These are phyloP conservation scores for Globisporangium paddicum DNA, from an alignment of 352 stramenopile species.

Conservation along the genomic window DNA sequence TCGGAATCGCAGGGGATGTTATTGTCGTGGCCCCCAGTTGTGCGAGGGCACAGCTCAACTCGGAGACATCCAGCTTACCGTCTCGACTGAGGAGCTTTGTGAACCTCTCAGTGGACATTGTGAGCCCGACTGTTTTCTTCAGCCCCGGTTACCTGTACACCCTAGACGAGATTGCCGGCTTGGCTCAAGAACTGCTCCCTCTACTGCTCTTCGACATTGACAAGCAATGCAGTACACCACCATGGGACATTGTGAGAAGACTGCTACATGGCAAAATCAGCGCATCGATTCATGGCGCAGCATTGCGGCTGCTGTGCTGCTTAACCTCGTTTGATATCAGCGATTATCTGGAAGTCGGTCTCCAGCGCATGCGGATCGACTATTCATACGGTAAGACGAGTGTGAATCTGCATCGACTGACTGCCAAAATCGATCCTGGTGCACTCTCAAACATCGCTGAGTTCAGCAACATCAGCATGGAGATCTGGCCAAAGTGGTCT, in stretches of 20 bases:
- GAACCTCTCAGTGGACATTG: constrained; percentile 33
- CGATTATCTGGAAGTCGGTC: constrained; percentile 47
- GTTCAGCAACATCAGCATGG: constrained; percentile 42
- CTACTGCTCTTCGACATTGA: constrained; percentile 49
- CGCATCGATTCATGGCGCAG: constrained; percentile 30
- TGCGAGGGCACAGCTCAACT: background rate
- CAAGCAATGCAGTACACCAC: constrained; percentile 20
- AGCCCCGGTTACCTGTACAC: constrained; percentile 49
- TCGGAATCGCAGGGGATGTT: constrained; percentile 27
- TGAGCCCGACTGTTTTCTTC: constrained; percentile 40
- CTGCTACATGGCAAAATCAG: constrained; percentile 53
- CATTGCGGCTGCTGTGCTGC: constrained; percentile 38
- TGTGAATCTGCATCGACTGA: constrained; percentile 39
- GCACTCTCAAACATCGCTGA: constrained; percentile 57
- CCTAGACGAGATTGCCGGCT: constrained; percentile 37
- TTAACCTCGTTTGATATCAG: constrained; percentile 42
- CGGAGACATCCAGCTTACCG: constrained; percentile 21
- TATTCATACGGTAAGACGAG: constrained; percentile 31
- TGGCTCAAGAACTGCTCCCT: constrained; percentile 28
- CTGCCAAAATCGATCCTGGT: constrained; percentile 63
- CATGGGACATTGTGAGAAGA: constrained; percentile 55
- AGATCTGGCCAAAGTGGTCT: constrained; percentile 44
- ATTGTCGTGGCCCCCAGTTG: constrained; percentile 25
- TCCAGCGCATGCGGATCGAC: constrained; percentile 28
- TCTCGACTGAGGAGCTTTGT: constrained; percentile 31